Base-by-base conservation (phyloP, 768 basidiomycete genomes). In the Trametes sanguinea region DNA sequence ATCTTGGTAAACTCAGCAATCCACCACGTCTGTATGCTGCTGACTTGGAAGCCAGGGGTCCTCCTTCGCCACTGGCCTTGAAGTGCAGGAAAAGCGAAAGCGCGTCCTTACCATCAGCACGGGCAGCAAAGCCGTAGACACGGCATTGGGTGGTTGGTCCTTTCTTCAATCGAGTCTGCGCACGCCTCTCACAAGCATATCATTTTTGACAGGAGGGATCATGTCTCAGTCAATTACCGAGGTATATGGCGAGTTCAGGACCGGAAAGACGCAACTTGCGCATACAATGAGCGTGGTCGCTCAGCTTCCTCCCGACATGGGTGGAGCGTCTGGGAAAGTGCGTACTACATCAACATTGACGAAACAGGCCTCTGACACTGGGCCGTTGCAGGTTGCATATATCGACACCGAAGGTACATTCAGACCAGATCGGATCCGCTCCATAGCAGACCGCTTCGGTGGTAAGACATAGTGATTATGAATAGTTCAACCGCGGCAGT, bases 201-300 rank as follows among this genome's bases (percentile, higher is more conserved):
- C 11, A 48, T 40, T 43, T 6, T n/a, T 60, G 37, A 27, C 63
- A 95, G 92, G 94, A 17, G 94, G 95, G 0, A 76, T 97, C 57
- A 85, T 89, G 80, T 95, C 95, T 6, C 95, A 97, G 71, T 94
- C 93, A 6, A 94, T 97, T 62, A 90, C 93, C 3, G 95, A 98
- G 84, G 95, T 98, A 2, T 98, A 94, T 69, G 95, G 96, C 47
- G 95, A 98, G 75, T 98, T 91, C 74, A 85, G 95, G 35, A 98
- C 96, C 0, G 95, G 95, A 33, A 95, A 96, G 76, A 97, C 95
- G 5, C 96, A 98, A 72, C 80, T 96, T 52, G 94, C 93, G 29
- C 96, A 97, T 75, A 98, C 95, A 11, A 90, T 97, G 83, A 93
- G 92, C 68, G 92, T 98, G 6, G 78, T 95, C 4, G 76, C 93